Conservation (phyloP, 1,139 yeast species). For the Candida sp. region DNA sequence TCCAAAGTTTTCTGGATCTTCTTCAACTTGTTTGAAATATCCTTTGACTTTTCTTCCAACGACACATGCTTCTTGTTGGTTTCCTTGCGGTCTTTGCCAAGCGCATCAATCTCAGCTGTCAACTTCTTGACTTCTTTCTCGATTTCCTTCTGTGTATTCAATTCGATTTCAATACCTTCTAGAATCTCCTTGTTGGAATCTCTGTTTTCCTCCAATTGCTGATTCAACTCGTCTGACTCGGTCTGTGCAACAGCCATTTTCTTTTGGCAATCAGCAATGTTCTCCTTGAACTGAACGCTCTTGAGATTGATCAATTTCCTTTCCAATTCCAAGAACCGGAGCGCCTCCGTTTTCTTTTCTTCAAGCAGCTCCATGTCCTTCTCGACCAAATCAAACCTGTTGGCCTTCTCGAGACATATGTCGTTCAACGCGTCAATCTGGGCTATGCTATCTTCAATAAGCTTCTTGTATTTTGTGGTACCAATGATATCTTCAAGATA, state of each 20-base stretch:
- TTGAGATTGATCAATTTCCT: constrained; percentile 59
- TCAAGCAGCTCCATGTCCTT: constrained; percentile 77
- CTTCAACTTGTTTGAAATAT: constrained; percentile 59
- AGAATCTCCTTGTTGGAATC: constrained; percentile 48
- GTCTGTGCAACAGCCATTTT: constrained; percentile 42
- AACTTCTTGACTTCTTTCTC: constrained; percentile 32
- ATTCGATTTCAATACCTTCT: constrained; percentile 36
- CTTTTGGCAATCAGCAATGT: constrained; percentile 43
- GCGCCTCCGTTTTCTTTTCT: constrained; percentile 69
- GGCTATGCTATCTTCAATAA: constrained; percentile 68
- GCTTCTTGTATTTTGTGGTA: constrained; percentile 79
- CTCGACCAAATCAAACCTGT: constrained; percentile 78
- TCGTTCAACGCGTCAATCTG: constrained; percentile 77
- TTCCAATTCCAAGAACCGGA: constrained; percentile 67
- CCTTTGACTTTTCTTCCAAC: constrained; percentile 75
- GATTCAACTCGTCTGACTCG: constrained; percentile 39
- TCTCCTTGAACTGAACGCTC: constrained; percentile 62
- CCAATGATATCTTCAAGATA: constrained; percentile 98
- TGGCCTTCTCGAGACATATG: constrained; percentile 79
- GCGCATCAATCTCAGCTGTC: constrained; percentile 30
- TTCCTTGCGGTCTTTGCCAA: constrained; percentile 27
- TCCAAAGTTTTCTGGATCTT: constrained; percentile 60
- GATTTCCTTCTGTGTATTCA: constrained; percentile 30
- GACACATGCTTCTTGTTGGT: constrained; percentile 60
- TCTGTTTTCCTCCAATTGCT: constrained; percentile 50